A percentile compares a stretch with the other conserved stretches of the same genome.
Conservation (phyloP, 257 asterid genomes). For the Verbena officinalis region DNA sequence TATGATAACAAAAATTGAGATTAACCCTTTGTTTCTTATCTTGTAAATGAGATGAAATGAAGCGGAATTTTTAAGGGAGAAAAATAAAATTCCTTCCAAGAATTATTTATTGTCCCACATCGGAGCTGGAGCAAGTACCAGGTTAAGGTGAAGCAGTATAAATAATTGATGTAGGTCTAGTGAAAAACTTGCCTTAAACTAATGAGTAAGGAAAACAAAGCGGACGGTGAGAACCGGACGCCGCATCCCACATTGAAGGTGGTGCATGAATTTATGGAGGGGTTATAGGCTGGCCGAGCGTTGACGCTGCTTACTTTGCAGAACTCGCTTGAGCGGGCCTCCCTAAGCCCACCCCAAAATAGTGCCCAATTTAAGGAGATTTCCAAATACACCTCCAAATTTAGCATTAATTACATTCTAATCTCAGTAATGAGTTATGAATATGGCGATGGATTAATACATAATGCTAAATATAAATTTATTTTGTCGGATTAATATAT, state of each 20-base stretch:
- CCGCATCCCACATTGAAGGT: constrained; percentile 45
- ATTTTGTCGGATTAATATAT: too few species aligned
- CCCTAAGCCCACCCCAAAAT: constrained; percentile 58
- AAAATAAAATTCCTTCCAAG: too few species aligned
- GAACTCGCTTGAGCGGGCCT: constrained; percentile 98
- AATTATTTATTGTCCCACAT: background rate
- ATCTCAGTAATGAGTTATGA: too few species aligned
- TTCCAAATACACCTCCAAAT: too few species aligned
- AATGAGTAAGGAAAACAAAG: constrained; percentile 99
- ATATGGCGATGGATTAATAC: too few species aligned
- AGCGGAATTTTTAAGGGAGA: too few species aligned
- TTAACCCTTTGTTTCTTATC: too few species aligned
- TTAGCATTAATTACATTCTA: too few species aligned
- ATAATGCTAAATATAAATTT: too few species aligned
- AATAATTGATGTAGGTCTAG: background rate
- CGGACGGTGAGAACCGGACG: constrained; percentile 89
- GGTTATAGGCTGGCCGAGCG: constrained; percentile 98
- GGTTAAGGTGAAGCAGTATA: background rate
- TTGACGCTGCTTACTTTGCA: constrained; percentile 99
- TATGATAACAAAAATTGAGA: too few species aligned
- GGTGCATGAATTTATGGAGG: constrained; percentile 94
- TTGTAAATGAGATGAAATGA: too few species aligned
- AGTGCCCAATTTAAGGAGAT: too few species aligned
- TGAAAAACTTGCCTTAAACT: constrained; percentile 82
- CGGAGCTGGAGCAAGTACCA: background rate